Evolutionary conservation across 2,329 filamentous ascomycete species (phyloP).

Genomic region (Penicillium griseofulvum): DNA sequence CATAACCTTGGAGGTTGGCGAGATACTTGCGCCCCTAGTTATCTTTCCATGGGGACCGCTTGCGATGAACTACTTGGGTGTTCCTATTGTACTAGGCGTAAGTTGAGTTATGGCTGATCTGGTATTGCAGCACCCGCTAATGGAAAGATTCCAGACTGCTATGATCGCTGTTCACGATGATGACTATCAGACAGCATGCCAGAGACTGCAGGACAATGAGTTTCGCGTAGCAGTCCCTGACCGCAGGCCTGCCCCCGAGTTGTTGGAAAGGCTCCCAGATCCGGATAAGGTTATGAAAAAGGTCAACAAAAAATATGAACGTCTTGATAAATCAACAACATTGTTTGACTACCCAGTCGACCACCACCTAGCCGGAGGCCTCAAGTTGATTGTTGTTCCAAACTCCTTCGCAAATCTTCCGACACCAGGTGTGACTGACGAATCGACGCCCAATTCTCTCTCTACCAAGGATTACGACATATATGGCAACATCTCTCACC

Average conservation of each 20-base stretch:
- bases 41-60: neutral
- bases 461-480: neutral
- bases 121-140: neutral
- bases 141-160: neutral
- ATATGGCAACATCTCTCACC: neutral
- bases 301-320: neutral
- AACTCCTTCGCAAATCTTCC: neutral
- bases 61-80: neutral
- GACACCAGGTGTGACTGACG: neutral
- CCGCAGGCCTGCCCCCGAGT: neutral
- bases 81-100: neutral
- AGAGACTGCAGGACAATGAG: neutral
- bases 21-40: rapidly evolving
- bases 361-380: neutral
- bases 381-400: neutral
- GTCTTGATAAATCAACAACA: neutral
- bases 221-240: neutral
- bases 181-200: neutral
- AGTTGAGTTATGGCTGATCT: neutral
- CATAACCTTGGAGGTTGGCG: rapidly evolving
- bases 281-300: neutral
- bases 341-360: neutral
- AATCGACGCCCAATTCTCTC: neutral
- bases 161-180: neutral
- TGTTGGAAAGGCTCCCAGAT: neutral